Base-by-base conservation (phyloP, 352 stramenopile genomes). In the Pythium vanterpoolii region DNA sequence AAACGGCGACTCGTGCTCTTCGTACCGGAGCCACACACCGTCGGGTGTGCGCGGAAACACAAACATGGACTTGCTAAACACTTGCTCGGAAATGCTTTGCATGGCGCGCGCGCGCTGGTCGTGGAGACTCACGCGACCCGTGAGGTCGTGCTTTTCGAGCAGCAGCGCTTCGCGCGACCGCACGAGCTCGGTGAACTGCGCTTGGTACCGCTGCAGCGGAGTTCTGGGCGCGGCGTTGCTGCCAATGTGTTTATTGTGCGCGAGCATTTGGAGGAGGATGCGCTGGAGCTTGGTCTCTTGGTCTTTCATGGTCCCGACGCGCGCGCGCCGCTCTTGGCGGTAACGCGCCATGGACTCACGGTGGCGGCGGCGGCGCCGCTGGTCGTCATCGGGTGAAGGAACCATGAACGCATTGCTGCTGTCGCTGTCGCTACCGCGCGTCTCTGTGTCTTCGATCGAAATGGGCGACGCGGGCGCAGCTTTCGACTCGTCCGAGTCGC, bases 261-360 rank as follows among this genome's bases (percentile, higher is more conserved):
- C 53, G 14, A 68, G 40, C 51, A 60, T 33, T 26, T 68, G 53
- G 5, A 53, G 33, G 11, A 68, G 30, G 7, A 68, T 60, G 0
- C 40, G 21, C 24, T 62, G 53, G 19, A 68, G 61, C 16, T 56
- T 47, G 39, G 43, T 28, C 21, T 61, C 53, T 33, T 68, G 61
- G 1, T 33, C 27, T 21, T 54, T 61, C 51, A 68, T 50, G 13
- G 30, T 27, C 18, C 45, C 61, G 27, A 68, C 43, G 53, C 61
- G 61, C 19, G 47, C 42, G 30, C 61, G 61, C 18, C 47, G 50
- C 47, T 63, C 53, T 27, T 63, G 42, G 16, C 61, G 53, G 33
- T 63, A 63, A 24, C 61, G 53, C 47, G 61, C 61, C 46, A 68
- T 63, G 38, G 53, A 55, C 47, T 68, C 61, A 21, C 61, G 61